Percentiles rank a stretch among this genome's conserved stretches.
Conservation (phyloP, 306 rosid genomes). For the Vigna hirtella region DNA sequence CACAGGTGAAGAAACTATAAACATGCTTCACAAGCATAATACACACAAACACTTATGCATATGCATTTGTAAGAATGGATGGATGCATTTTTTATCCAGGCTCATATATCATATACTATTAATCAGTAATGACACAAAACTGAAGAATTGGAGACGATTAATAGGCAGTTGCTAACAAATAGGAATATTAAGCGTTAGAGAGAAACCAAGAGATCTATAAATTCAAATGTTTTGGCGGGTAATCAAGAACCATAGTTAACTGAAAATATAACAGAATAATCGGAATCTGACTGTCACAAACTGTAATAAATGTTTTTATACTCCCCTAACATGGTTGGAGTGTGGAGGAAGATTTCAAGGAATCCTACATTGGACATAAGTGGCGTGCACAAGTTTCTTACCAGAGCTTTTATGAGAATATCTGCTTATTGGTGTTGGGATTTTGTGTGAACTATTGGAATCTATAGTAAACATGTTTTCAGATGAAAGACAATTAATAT, state of each 20-base stretch:
- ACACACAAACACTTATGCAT: background rate
- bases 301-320: background rate
- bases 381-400: no score
- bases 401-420: no score
- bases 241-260: background rate
- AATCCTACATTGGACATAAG: no score
- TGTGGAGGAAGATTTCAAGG: no score
- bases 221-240: background rate
- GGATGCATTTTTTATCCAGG: slow-evolving; percentile 13
- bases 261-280: background rate
- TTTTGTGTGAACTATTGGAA: no score
- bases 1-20: slow-evolving; percentile 56
- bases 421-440: no score
- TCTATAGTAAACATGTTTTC: no score
- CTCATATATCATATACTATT: slow-evolving; percentile 21
- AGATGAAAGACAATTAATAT: no score
- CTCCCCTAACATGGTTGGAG: no score
- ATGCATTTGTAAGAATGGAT: background rate
- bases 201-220: background rate
- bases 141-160: background rate
- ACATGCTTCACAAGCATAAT: slow-evolving; percentile 2
- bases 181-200: background rate
- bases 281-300: background rate
- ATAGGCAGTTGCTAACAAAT: slow-evolving; percentile 9
- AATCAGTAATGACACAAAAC: slow-evolving; percentile 3